Base-by-base conservation (phyloP, 805 yeast species). In the Lipomyces starkeyi region DNA sequence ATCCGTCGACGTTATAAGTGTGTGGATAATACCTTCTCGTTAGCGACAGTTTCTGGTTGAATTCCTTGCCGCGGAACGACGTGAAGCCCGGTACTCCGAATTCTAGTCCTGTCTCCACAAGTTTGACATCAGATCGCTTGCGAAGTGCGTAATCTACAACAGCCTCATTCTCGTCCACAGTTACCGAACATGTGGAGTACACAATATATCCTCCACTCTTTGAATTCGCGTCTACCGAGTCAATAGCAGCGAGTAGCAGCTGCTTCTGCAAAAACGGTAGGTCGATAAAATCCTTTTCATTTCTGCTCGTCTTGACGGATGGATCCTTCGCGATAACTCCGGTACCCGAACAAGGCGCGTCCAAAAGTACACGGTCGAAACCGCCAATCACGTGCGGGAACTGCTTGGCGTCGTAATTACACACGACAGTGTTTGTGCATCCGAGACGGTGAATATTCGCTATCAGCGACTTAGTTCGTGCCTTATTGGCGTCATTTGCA, bases 331-430 rank as follows among this genome's bases (percentile, higher is more conserved):
- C 95, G 77, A 95, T 95, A 74, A 95, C 99, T 81, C 99, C 99
- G 2, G 99, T 94, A 83, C 99, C 99, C 6, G 99, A 93, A 82
- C 99, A 95, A 73, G 99, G 99, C 43, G 99, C 99, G 84, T 95
- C 99, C 74, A 95, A 83, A 72, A 95, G 82, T 53, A 95, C 88
- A 80, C 99, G 87, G 79, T 95, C 98, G 75, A 95, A 95, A 0
- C 99, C 99, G 74, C 99, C 99, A 78, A 95, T 92, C 49, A 95
- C 98, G 79, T 92, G 92, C 61, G 99, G 98, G 78, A 95, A 95
- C 80, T 94, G 98, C 80, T 98, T 88, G 54, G 98, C 99, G 81
- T 95, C 99, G 79, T 95, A 93, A 80, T 95, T 91, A 81, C 97
- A 93, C 43, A 95, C 98, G 77, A 95, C 90, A 58, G 98, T 93